Evolutionary conservation across 83 land plant genomes (phyloP).

Genomic region (Thuja plicata): DNA sequence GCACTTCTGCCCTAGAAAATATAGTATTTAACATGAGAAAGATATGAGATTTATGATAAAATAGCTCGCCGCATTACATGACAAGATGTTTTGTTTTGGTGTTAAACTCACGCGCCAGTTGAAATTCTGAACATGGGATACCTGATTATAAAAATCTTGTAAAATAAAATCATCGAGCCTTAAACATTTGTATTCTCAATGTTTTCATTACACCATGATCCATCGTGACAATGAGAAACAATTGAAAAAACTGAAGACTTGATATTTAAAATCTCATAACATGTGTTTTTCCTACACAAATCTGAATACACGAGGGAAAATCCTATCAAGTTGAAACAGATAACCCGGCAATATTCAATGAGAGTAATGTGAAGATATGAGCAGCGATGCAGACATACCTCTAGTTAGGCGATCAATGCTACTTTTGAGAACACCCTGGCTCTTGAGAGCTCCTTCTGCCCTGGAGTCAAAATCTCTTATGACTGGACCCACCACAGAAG

Average conservation of each 20-base stretch:
- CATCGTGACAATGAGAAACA: too few relatives aligned
- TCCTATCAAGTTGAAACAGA: too few relatives aligned
- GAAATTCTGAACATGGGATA: neutral
- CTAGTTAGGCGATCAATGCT: slow-evolving; percentile 63
- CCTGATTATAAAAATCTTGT: neutral
- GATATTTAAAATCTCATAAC: too few relatives aligned
- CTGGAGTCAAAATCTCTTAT: slow-evolving; percentile 52
- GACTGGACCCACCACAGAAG: slow-evolving; percentile 50
- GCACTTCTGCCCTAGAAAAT: too few relatives aligned
- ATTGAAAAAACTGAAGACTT: too few relatives aligned
- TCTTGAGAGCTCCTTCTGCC: slow-evolving; percentile 49
- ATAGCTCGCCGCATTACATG: neutral
- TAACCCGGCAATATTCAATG: neutral
- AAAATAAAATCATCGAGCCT: too few relatives aligned
- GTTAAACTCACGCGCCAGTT: neutral
- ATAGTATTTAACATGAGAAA: too few relatives aligned
- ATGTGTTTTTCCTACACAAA: neutral
- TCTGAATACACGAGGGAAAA: neutral
- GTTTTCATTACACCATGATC: too few relatives aligned
- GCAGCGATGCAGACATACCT: slow-evolving; percentile 26
- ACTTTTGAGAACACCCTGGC: slow-evolving; percentile 48
- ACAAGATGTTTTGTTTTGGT: too few relatives aligned
- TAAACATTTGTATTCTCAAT: too few relatives aligned
- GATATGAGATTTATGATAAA: too few relatives aligned
- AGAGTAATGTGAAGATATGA: neutral